Conservation (phyloP, 2,329 filamentous ascomycete genomes). For the Monosporascus sp. region DNA sequence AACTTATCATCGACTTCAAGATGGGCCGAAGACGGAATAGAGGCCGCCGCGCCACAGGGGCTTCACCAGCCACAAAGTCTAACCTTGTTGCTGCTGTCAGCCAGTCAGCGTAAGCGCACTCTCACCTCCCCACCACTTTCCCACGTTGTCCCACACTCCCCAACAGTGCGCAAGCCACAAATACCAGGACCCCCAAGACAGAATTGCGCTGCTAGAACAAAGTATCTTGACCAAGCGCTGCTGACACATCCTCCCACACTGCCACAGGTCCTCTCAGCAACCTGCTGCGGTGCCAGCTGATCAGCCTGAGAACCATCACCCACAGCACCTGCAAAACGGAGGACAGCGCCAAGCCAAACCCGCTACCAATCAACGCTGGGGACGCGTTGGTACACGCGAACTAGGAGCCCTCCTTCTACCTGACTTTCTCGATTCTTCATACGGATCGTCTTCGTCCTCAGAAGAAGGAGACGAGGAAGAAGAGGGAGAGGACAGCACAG, state of each 20-base stretch:
- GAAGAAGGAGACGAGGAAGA: neutral
- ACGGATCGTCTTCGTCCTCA: slow-evolving; percentile 1
- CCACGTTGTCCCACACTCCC: too few species aligned
- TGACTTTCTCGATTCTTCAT: slow-evolving; percentile 5
- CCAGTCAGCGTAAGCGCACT: neutral
- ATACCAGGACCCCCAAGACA: too few species aligned
- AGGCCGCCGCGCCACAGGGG: neutral
- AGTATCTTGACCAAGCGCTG: too few species aligned
- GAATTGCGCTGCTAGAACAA: too few species aligned
- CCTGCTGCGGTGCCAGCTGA: neutral
- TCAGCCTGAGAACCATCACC: too few species aligned
- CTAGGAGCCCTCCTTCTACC: slow-evolving; percentile 10
- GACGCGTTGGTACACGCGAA: slow-evolving; percentile 16
- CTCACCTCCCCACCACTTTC: neutral
- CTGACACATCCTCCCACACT: neutral
- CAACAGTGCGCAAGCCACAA: too few species aligned
- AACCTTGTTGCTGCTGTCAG: neutral
- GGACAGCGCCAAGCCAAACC: neutral
- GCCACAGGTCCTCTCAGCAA: neutral
- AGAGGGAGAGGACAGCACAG: neutral
- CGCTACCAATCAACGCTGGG: slow-evolving; percentile 5
- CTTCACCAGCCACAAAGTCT: neutral
- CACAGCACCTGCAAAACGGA: too few species aligned
- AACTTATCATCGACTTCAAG: neutral
- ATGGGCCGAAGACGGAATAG: neutral